phyloP scores from a whole-genome alignment of 352 stramenopile genomes.

The Hyaloperonospora brassicae region DNA sequence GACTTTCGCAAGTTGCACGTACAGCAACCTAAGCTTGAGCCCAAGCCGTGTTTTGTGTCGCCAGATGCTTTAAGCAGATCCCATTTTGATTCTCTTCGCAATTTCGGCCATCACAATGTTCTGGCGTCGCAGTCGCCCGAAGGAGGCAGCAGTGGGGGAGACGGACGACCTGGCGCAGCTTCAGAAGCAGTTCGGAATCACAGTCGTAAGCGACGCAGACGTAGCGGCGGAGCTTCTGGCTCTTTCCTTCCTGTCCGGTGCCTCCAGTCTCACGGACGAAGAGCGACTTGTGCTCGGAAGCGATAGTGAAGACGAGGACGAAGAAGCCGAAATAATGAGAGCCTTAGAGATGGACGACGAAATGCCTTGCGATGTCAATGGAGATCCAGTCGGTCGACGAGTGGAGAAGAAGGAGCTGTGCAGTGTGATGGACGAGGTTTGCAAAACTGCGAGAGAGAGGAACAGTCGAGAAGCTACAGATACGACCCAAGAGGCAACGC shows the following conservation, averaged over 20 bases:
- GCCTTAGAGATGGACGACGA: slow-evolving; percentile 37
- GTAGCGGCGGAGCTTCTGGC: slow-evolving; percentile 56
- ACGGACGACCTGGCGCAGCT: slow-evolving; percentile 50
- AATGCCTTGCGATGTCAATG: slow-evolving; percentile 16
- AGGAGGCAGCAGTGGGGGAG: slow-evolving; percentile 12
- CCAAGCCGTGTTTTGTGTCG: neutral
- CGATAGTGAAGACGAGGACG: slow-evolving; percentile 38
- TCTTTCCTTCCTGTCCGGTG: slow-evolving; percentile 42
- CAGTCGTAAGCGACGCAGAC: slow-evolving; percentile 54
- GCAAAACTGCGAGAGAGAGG: slow-evolving; percentile 27
- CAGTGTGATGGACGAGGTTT: slow-evolving; percentile 29
- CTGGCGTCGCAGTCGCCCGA: slow-evolving; percentile 42
- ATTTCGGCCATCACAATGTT: slow-evolving; percentile 32
- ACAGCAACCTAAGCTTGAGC: too few relatives aligned
- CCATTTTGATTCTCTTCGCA: neutral
- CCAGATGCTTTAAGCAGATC: neutral
- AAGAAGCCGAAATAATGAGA: slow-evolving; percentile 55
- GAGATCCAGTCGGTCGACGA: slow-evolving; percentile 17
- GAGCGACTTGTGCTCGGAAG: slow-evolving; percentile 38
- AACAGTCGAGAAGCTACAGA: slow-evolving; percentile 19
- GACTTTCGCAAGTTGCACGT: too few relatives aligned
- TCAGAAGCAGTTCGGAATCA: slow-evolving; percentile 74
- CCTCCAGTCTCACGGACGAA: slow-evolving; percentile 42
- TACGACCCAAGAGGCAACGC: slow-evolving; percentile 4
- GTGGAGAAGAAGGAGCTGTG: slow-evolving; percentile 31